These are phyloP conservation scores for Aspergillus cristatus DNA, from an alignment of 495 filamentous ascomycete genomes.

Conservation along the genomic window DNA sequence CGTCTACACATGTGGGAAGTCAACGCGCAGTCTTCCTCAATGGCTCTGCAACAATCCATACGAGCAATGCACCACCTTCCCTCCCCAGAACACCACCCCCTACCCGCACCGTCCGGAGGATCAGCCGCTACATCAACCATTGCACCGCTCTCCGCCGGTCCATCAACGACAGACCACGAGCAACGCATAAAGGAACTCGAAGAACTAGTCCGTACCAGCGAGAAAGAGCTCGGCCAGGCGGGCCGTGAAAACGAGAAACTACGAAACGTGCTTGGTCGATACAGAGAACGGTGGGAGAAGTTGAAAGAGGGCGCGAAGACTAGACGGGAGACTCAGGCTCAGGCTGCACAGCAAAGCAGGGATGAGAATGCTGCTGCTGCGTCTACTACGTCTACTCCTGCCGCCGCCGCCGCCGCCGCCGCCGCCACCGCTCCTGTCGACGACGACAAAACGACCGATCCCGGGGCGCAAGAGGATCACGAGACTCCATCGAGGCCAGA, in stretches of 20 bases:
- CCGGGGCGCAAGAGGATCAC: no score
- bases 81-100: constrained; percentile 21
- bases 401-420: background rate
- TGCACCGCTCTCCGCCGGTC: constrained; percentile 13
- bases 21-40: constrained; percentile 67
- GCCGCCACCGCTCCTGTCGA: background rate
- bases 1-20: constrained; percentile 80
- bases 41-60: constrained; percentile 73
- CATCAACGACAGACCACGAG: constrained; percentile 23
- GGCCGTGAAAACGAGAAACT: constrained; percentile 63
- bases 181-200: constrained; percentile 39
- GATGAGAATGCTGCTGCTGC: no score
- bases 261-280: constrained; percentile 53
- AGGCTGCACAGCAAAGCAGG: constrained; percentile 2
- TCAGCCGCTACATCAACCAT: constrained; percentile 20
- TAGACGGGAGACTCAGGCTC: constrained; percentile 21
- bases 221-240: constrained; percentile 47
- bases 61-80: constrained; percentile 52
- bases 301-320: constrained; percentile 76
- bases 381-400: background rate
- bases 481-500: no score
- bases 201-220: constrained; percentile 33
- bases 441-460: no score
- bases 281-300: constrained; percentile 74
- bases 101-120: constrained; percentile 2